phyloP scores from a whole-genome alignment of 2,329 filamentous ascomycete species.

The Exophiala sp. region DNA sequence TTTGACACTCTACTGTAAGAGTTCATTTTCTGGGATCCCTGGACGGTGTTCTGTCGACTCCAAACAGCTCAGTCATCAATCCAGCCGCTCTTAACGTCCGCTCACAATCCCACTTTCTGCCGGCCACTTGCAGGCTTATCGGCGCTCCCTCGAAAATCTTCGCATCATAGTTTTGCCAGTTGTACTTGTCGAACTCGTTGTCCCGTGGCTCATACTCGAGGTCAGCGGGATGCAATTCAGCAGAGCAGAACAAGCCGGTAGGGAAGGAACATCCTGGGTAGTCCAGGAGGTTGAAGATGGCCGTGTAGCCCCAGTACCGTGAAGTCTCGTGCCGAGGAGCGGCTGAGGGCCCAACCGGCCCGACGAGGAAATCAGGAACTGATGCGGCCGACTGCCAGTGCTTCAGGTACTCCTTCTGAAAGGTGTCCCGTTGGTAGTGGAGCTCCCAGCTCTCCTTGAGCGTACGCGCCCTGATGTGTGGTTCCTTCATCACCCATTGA shows the following conservation, averaged over 20 bases:
- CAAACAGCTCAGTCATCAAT: neutral
- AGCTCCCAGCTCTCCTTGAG: slow-evolving; percentile 31
- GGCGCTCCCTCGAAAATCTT: neutral
- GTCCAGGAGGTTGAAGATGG: slow-evolving; percentile 34
- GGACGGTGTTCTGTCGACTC: no score
- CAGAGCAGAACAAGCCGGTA: slow-evolving; percentile 10
- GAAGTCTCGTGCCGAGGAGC: slow-evolving; percentile 32
- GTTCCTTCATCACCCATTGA: slow-evolving; percentile 34
- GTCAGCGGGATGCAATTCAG: neutral
- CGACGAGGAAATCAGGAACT: slow-evolving; percentile 32
- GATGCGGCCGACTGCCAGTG: slow-evolving; percentile 30
- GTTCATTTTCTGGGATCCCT: no score
- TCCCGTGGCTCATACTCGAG: neutral
- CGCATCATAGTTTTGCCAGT: neutral
- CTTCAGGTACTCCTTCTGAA: neutral
- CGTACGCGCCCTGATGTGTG: slow-evolving; percentile 29
- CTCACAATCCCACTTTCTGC: slow-evolving; percentile 3
- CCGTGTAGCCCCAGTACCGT: slow-evolving; percentile 34
- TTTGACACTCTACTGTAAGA: no score
- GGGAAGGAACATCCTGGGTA: slow-evolving; percentile 33
- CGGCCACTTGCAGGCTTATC: neutral
- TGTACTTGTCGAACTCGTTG: slow-evolving; percentile 3
- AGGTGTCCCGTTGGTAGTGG: slow-evolving; percentile 32
- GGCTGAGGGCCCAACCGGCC: slow-evolving; percentile 32
- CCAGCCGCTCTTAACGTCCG: neutral